Conservation (phyloP, 305 asterid genomes). For the Salvia sclarea region DNA sequence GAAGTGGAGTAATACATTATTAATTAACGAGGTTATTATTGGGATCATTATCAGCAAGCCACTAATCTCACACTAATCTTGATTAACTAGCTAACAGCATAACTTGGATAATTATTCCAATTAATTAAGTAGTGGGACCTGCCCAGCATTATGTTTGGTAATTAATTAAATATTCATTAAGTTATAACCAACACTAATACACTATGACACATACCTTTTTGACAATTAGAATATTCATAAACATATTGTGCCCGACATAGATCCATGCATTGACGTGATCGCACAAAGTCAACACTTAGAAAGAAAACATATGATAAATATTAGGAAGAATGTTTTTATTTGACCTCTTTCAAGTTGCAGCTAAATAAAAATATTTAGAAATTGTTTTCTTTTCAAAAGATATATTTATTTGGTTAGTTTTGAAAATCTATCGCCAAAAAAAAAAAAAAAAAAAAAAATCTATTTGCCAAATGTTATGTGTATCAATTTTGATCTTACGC, state of each 20-base stretch:
- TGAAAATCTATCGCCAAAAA: no score
- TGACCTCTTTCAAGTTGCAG: no score
- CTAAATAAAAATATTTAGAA: no score
- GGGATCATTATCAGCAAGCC: constrained; percentile 35
- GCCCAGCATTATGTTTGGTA: neutral
- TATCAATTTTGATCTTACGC: no score
- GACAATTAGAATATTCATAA: constrained; percentile 4
- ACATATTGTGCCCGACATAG: constrained; percentile 6
- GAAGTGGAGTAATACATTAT: constrained; percentile 27
- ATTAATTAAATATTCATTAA: neutral
- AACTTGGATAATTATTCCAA: constrained; percentile 24
- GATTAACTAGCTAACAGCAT: constrained; percentile 9
- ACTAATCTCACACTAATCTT: constrained; percentile 26
- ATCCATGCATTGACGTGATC: neutral
- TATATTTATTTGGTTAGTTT: no score
- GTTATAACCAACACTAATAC: neutral
- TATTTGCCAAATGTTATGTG: no score
- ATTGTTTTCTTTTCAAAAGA: no score
- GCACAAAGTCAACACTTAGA: constrained; percentile 16
- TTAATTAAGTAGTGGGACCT: neutral
- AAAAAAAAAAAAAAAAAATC: no score
- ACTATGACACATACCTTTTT: neutral
- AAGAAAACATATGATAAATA: no score
- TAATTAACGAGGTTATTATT: constrained; percentile 1
- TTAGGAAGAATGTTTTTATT: no score